These are phyloP conservation scores for Myxozyma neglecta DNA, from an alignment of 805 yeast genomes.

Conservation along the genomic window DNA sequence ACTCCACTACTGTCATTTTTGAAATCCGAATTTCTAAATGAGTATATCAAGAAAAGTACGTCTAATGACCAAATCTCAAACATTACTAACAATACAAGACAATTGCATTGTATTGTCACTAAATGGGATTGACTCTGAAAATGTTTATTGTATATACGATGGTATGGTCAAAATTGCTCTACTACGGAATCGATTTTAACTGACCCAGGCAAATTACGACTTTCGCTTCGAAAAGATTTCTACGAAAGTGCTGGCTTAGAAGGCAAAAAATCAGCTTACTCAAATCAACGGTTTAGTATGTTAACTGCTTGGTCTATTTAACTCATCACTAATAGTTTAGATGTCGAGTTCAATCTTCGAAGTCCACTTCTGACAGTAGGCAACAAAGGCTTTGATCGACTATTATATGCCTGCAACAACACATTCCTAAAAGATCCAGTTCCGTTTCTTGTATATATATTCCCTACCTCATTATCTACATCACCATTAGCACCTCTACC, in stretches of 20 bases:
- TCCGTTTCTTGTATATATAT: conserved; percentile 17
- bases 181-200: neutral
- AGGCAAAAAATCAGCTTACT: conserved; percentile 20
- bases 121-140: conserved; percentile 22
- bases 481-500: conserved; percentile 13
- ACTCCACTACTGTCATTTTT: conserved; percentile 21
- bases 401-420: conserved; percentile 1
- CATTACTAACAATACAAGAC: conserved; percentile 1
- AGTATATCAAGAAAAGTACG: conserved; percentile 22
- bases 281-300: conserved; percentile 20
- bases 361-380: conserved; percentile 22
- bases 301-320: neutral
- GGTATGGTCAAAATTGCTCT: conserved; percentile 5
- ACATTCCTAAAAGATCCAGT: conserved; percentile 13
- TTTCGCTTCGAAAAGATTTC: conserved; percentile 16
- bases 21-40: conserved; percentile 20
- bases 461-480: conserved; percentile 2
- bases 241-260: conserved; percentile 24
- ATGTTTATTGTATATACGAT: conserved; percentile 27
- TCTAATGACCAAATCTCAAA: too few species aligned
- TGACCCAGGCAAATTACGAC: conserved; percentile 12
- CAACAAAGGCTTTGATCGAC: conserved; percentile 20
- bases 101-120: conserved; percentile 27
- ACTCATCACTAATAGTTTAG: neutral
- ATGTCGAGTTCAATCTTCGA: conserved; percentile 20